phyloP scores from a whole-genome alignment of 2,329 filamentous ascomycete species.

The Ophiosphaerella narmari region DNA sequence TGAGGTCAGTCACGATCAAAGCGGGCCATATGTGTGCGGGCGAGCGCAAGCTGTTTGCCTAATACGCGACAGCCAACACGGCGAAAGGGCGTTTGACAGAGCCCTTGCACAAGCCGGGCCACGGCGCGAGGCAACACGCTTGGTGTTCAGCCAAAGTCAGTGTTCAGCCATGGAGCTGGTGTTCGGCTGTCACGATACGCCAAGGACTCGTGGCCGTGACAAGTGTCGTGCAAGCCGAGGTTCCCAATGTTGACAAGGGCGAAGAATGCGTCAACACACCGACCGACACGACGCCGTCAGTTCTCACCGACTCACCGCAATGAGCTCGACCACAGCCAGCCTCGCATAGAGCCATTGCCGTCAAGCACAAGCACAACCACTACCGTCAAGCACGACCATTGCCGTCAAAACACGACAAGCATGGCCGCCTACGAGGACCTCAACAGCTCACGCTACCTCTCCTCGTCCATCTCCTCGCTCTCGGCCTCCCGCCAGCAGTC shows the following conservation, averaged over 20 bases:
- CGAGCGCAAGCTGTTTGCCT: too few species aligned
- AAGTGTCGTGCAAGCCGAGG: conserved; percentile 16
- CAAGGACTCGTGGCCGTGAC: background rate
- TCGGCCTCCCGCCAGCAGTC: conserved; percentile 68
- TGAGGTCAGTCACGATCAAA: conserved; percentile 23
- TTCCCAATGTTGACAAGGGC: conserved; percentile 19
- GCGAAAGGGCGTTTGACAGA: too few species aligned
- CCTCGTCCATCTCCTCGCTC: conserved; percentile 72
- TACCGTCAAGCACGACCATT: too few species aligned
- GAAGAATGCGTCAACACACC: conserved; percentile 15
- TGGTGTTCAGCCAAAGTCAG: too few species aligned
- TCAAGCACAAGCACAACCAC: too few species aligned
- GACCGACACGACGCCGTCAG: background rate
- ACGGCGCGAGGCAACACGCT: too few species aligned
- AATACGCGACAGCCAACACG: too few species aligned
- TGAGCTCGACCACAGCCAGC: conserved; percentile 4
- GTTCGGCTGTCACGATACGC: too few species aligned
- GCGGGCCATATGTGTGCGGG: background rate
- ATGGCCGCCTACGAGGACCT: conserved; percentile 50
- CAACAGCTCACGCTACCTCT: conserved; percentile 62
- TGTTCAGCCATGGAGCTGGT: too few species aligned
- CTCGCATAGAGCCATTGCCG: background rate
- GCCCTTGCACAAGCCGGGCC: too few species aligned
- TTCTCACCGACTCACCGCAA: conserved; percentile 11
- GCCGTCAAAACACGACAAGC: too few species aligned